Conservation (phyloP, 805 yeast genomes). For the Nakazawaea anatomiae region DNA sequence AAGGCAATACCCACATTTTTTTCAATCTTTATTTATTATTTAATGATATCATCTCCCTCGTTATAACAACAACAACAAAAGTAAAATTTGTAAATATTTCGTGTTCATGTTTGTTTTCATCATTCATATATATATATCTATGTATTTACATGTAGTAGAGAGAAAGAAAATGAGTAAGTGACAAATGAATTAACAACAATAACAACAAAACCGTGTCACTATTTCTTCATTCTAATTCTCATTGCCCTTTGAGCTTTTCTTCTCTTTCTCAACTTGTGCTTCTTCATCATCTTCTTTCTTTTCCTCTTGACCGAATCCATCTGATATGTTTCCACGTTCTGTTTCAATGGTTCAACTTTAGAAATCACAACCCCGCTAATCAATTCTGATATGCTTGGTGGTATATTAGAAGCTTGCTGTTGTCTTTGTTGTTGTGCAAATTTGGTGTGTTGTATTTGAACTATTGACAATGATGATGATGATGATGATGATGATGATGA, state of each 20-base stretch:
- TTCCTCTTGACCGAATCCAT: slow-evolving; percentile 74
- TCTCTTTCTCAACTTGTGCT: slow-evolving; percentile 95
- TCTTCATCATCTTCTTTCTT: slow-evolving; percentile 94
- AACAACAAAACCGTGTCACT: neutral
- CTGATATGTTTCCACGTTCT: slow-evolving; percentile 21
- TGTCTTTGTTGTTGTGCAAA: neutral
- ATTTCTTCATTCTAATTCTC: slow-evolving; percentile 59
- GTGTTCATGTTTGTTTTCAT: no score
- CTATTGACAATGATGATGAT: neutral
- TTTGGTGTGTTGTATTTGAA: neutral
- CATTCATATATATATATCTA: no score
- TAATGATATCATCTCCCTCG: no score
- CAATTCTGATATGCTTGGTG: slow-evolving; percentile 5
- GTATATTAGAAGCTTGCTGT: neutral
- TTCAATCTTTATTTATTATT: neutral
- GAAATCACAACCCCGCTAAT: neutral
- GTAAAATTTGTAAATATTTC: no score
- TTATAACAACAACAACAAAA: no score
- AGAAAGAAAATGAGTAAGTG: no score
- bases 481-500: neutral
- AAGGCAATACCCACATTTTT: no score
- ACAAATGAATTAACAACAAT: no score
- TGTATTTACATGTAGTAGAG: no score
- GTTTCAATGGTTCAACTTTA: neutral
- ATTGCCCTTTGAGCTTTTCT: slow-evolving; percentile 87